These are phyloP conservation scores for Xylariaceae sp. DNA, from an alignment of 2,329 filamentous ascomycete species.

Conservation along the genomic window DNA sequence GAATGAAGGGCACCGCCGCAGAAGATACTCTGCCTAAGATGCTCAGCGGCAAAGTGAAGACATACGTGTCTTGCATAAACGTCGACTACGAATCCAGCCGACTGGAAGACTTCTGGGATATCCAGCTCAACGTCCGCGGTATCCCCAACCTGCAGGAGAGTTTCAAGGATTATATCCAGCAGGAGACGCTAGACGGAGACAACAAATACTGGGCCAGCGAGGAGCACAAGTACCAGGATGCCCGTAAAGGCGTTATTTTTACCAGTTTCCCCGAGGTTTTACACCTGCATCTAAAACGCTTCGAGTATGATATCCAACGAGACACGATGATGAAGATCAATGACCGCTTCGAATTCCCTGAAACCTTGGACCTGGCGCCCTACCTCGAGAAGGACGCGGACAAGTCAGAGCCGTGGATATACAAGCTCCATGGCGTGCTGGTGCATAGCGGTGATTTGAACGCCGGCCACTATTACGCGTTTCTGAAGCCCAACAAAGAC, in stretches of 20 bases:
- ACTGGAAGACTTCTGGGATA: constrained; percentile 97
- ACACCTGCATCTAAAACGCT: constrained; percentile 92
- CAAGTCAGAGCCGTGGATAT: constrained; percentile 81
- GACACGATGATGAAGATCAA: constrained; percentile 99
- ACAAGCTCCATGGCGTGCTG: constrained; percentile 89
- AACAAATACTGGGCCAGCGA: constrained; percentile 96
- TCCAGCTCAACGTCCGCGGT: constrained; percentile 92
- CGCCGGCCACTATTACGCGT: constrained; percentile 97
- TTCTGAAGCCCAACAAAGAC: constrained; percentile 87
- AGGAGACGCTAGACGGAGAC: constrained; percentile 94
- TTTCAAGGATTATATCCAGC: constrained; percentile 92
- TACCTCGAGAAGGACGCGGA: constrained; percentile 85
- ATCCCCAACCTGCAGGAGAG: constrained; percentile 92
- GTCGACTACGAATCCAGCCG: constrained; percentile 95
- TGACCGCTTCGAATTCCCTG: constrained; percentile 84
- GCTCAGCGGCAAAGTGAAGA: constrained; percentile 97
- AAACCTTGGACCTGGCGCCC: constrained; percentile 75
- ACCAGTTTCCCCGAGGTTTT: constrained; percentile 90
- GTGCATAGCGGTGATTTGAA: constrained; percentile 97
- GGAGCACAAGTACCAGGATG: constrained; percentile 87
- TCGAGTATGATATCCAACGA: constrained; percentile 93
- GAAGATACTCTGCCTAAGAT: constrained; percentile 84
- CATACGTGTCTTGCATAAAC: constrained; percentile 97
- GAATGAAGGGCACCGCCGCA: constrained; percentile 93
- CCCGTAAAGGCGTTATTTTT: constrained; percentile 96